Base-by-base conservation (phyloP, 129 eudicot genomes). In the Kitagawia praeruptora region DNA sequence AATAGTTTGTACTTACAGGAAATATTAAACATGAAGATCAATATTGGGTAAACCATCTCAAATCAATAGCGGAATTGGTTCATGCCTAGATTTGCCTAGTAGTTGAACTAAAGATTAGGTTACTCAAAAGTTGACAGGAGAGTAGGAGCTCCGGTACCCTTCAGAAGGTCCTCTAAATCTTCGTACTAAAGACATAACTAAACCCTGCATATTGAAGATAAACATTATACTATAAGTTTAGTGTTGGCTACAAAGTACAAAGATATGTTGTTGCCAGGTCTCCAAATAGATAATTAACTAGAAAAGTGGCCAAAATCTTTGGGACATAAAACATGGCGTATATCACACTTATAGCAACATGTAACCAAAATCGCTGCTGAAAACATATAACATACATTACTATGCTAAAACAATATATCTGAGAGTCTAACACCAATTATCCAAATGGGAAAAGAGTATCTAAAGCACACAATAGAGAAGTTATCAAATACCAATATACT, bases 91-190 rank as follows among this genome's bases (percentile, higher is more conserved):
- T 5, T 66, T 66, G 72, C 72, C 72, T 66, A 11, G 70, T 66
- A 46, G 49, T 31, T 16, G 76, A 49, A 40, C 16, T 16, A 27
- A 23, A 64, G 54, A 66, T 44, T 37, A 27, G 70, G 42, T 73
- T 66, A 80, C 86, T 94, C 89, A 94, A 81, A 94, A 94, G 83
- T 87, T 88, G 77, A 92, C 98, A 46, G 96, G 94, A 54, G 98
- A 94, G 86, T 94, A 94, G 23, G 97, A 91, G 89, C 91, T 94
- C 53, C 93, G 80, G 88, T 88, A 85, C 47, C 87, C 80, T 80
- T 87, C 81, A 82, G 91, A 89, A 67, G 96, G 98, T 64, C 98
- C 98, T 81, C 89, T 91, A 85, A 89, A 88, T 89, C 88, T 85
- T 80, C 89, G 86, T 73, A 89, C 77, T 74, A 88, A 74, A 48